A percentile compares a stretch with the other conserved stretches of the same genome.
phyloP scores from a whole-genome alignment of 2,329 filamentous ascomycete genomes.

The Colletotrichum lentis region DNA sequence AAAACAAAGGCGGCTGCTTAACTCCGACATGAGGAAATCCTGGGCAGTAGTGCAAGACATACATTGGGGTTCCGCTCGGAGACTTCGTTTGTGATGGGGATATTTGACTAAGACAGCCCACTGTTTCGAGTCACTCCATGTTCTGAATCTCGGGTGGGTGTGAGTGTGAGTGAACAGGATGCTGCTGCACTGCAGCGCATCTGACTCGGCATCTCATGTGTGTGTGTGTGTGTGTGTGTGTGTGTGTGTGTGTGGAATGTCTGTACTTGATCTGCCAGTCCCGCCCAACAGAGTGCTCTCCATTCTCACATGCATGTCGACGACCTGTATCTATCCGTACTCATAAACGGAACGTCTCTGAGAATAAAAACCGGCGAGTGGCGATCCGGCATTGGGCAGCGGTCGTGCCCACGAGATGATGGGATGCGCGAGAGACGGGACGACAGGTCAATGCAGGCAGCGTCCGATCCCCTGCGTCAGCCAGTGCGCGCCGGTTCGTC shows the following conservation, averaged over 20 bases:
- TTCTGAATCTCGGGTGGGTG: background rate
- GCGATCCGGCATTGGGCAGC: background rate
- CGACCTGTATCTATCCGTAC: no score
- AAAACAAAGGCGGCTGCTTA: background rate
- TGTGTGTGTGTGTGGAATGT: background rate
- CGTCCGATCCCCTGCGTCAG: slow-evolving; percentile 15
- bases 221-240: no score
- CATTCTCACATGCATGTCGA: background rate
- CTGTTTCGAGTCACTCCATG: slow-evolving; percentile 1
- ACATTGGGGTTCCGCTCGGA: background rate
- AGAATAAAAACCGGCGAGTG: background rate
- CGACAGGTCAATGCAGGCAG: slow-evolving; percentile 8
- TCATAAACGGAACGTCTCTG: background rate
- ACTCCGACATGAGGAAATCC: background rate
- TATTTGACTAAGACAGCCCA: background rate
- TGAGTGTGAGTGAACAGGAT: background rate
- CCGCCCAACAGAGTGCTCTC: background rate
- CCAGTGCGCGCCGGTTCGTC: slow-evolving; percentile 12
- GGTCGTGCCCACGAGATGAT: background rate
- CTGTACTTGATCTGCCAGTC: background rate
- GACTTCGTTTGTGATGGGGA: slow-evolving; percentile 4
- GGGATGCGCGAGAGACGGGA: background rate
- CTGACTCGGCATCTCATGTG: background rate
- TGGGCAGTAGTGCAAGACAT: background rate
- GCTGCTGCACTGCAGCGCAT: background rate